Conservation (phyloP, 1,139 yeast species). For the Yamadazyma dendronema region DNA sequence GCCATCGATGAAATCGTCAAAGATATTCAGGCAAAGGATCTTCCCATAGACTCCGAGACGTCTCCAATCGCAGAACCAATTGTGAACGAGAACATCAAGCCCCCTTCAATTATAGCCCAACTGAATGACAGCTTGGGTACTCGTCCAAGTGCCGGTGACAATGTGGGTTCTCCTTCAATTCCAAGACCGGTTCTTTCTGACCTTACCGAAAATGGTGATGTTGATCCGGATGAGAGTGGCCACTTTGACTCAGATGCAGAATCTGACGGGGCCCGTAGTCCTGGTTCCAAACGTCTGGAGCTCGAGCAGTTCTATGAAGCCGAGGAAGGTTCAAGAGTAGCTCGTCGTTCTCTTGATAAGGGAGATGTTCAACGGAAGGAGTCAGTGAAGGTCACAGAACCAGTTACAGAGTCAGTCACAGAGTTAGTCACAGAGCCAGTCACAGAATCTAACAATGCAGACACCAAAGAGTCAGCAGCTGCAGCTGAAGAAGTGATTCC, state of each 20-base stretch:
- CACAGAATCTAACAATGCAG: no score
- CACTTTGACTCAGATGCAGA: conserved; percentile 9
- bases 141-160: no score
- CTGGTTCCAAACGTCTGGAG: conserved; percentile 10
- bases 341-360: no score
- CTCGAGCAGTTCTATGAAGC: conserved; percentile 10
- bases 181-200: conserved; percentile 17
- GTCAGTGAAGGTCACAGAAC: background rate
- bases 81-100: background rate
- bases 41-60: background rate
- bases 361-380: no score
- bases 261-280: conserved; percentile 8
- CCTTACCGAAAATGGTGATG: conserved; percentile 13
- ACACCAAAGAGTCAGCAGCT: no score
- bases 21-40: background rate
- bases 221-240: conserved; percentile 10
- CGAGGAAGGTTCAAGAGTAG: conserved; percentile 1
- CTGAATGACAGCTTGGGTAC: no score
- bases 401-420: no score
- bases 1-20: background rate
- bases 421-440: no score
- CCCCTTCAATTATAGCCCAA: conserved; percentile 9
- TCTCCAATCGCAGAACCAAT: conserved; percentile 1
- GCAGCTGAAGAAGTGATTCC: no score
- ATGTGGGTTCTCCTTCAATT: conserved; percentile 7